Evolutionary conservation across 768 basidiomycete genomes (phyloP), one percentile per base, ranked within the genome.

Genomic region (Thelephora ganbajun): DNA sequence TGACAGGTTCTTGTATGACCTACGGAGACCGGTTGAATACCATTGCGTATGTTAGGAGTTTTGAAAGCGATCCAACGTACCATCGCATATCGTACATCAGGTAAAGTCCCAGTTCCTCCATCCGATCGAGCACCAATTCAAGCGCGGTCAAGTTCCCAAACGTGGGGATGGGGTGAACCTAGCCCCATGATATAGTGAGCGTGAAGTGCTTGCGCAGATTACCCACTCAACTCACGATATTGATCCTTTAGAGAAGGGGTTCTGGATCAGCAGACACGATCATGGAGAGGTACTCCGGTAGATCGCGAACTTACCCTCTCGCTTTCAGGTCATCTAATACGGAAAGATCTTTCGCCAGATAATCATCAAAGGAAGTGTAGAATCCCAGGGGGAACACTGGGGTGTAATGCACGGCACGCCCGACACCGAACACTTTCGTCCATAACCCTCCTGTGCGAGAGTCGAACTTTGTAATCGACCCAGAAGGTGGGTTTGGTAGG

Each of bases 11-110:
- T 70, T 74, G 64, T 86, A 88, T 4, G 73, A 74, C 72, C 65
- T 65, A 49, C 4, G 33, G 46, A 9, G 26, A 4, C 9, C 26
- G 9, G 26, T 30, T 9, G 33, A 16, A 43, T 41, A 3, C 12
- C 12, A 30, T 16, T 7, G 6, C 35, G 33, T 6, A 36, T 16
- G 9, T 1, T 23, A 5, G 2, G 19, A 18, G 44, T 14, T 11
- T 30, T 18, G 5, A 5, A 26, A 35, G 19, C 3, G 12, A 11
- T 44, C 18, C 12, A 7, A 53, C 65, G 41, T 23, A 75, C 74
- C 45, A 67, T 44, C 84, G 72, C 84, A 89, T 87, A 58, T 88
- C 83, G 53, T 89, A 90, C 77, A 88, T 86, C 47, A 88, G 69
- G 56, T 81, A 89, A 2, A 77, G 51, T 0, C 73, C 75, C 0